Conservation (phyloP, 345 rosid genomes). For the Salix viminalis region DNA sequence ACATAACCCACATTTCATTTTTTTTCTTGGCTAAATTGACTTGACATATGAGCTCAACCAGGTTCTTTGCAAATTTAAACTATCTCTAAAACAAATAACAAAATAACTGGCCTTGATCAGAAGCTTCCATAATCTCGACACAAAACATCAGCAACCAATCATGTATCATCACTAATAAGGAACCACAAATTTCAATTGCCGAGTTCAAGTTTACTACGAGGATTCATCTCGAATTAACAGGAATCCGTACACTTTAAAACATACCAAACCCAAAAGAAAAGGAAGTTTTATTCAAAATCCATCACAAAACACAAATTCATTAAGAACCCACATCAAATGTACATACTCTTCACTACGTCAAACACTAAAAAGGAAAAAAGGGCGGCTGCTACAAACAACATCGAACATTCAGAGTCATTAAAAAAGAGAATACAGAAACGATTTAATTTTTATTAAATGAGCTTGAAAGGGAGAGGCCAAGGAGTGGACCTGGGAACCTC, state of each 20-base stretch:
- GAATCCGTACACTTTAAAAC: background rate
- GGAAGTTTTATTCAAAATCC: background rate
- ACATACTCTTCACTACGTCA: background rate
- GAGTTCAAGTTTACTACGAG: too few relatives aligned
- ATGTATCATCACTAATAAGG: too few relatives aligned
- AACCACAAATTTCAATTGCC: too few relatives aligned
- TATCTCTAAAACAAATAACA: background rate
- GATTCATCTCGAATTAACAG: background rate
- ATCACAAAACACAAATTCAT: background rate
- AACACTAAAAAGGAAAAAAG: background rate
- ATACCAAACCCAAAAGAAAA: background rate
- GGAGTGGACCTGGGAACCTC: constrained; percentile 98
- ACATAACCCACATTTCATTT: background rate
- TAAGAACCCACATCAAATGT: background rate
- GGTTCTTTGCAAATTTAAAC: background rate
- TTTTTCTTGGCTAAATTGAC: background rate
- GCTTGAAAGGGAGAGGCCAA: constrained; percentile 99
- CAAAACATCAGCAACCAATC: too few relatives aligned
- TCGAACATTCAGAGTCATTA: too few relatives aligned
- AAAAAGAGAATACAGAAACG: background rate
- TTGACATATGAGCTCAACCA: background rate
- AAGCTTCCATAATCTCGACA: too few relatives aligned
- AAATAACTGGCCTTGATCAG: too few relatives aligned
- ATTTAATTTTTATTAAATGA: constrained; percentile 40
- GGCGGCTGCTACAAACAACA: background rate